phyloP scores from a whole-genome alignment of 208 protist species.

The Blechomonas ayalai region DNA sequence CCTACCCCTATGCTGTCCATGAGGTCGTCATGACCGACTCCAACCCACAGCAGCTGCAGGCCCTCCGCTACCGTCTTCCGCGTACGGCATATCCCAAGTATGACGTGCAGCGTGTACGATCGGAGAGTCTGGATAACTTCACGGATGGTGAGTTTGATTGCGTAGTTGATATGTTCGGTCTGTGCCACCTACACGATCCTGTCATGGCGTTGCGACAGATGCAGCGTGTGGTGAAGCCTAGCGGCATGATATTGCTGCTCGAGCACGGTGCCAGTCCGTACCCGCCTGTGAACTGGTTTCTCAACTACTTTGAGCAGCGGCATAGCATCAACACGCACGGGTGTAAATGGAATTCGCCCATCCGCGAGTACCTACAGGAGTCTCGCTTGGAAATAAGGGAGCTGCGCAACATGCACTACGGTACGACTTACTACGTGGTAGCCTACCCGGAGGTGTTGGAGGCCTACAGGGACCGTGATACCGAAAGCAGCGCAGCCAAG shows the following conservation, averaged over 20 bases:
- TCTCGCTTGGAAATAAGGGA: constrained; percentile 76
- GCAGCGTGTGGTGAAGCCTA: constrained; percentile 85
- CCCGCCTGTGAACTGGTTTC: constrained; percentile 82
- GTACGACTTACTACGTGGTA: constrained; percentile 88
- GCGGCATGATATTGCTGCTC: constrained; percentile 83
- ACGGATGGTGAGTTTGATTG: constrained; percentile 83
- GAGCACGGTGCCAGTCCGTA: constrained; percentile 84
- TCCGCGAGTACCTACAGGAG: constrained; percentile 70
- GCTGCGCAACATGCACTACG: constrained; percentile 85
- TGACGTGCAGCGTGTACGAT: constrained; percentile 71
- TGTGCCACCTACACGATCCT: constrained; percentile 87
- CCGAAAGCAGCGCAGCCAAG: background rate
- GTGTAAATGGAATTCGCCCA: constrained; percentile 79
- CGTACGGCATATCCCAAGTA: constrained; percentile 83
- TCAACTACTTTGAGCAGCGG: constrained; percentile 72
- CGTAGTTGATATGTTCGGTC: constrained; percentile 89
- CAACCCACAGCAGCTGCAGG: constrained; percentile 80
- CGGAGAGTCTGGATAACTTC: constrained; percentile 71
- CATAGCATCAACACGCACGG: constrained; percentile 84
- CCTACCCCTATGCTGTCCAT: constrained; percentile 85
- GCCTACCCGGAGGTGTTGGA: constrained; percentile 79
- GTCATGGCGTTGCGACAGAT: constrained; percentile 86
- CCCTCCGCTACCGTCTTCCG: constrained; percentile 73
- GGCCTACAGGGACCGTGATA: constrained; percentile 40
- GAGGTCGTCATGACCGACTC: constrained; percentile 81